Base-by-base conservation (phyloP, 2,329 filamentous ascomycete species). In the Pseudogymnoascus sp. region DNA sequence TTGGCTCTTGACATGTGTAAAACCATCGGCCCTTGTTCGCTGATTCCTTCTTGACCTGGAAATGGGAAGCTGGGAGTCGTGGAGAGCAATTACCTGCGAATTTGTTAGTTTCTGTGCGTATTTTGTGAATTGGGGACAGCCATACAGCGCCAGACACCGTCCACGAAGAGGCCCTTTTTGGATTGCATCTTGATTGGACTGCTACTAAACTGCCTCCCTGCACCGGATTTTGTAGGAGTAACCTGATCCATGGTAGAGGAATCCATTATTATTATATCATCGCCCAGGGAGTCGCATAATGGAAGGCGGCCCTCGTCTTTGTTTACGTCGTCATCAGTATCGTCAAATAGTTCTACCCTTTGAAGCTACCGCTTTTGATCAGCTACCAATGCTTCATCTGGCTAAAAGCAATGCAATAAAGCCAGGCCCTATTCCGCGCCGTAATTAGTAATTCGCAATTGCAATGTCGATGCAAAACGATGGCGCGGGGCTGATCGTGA, bases 21-120 rank as follows among this genome's bases (percentile, higher is more conserved):
- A 84, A 82, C 70, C 74, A 75, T 63, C 73, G 72, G n/a, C 80
- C 80, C 58, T 79, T 73, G 65, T 84, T 84, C 31, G 70, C 67
- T 3, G 75, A 74, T 44, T 79, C 74, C 66, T 80, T 82, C 64
- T 76, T 80, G 3, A 79, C 78, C 58, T 77, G 74, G 65, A 80
- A 79, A 40, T 78, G 76, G 3, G 76, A 71, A 2, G 82, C 80
- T 3, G 78, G 78, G 3, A 79, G 72, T 54, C 77, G 75, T 17
- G 80, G 80, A 31, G 69, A 72, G 66, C 82, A 84, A 62, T 84
- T 78, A 68, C 79, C 78, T 79, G 58, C 31, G 17, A 3, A 33
- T 29, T 9, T 26, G 24, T 41, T 37, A 58, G 54, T 31, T 21
- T 41, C 35, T 13, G 8, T n/a, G 40, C 7, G 17, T 5, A 33